Evolutionary conservation across 345 rosid species (phyloP), one percentile per base, ranked within the genome.

Genomic region (Eucalyptus caleyi): DNA sequence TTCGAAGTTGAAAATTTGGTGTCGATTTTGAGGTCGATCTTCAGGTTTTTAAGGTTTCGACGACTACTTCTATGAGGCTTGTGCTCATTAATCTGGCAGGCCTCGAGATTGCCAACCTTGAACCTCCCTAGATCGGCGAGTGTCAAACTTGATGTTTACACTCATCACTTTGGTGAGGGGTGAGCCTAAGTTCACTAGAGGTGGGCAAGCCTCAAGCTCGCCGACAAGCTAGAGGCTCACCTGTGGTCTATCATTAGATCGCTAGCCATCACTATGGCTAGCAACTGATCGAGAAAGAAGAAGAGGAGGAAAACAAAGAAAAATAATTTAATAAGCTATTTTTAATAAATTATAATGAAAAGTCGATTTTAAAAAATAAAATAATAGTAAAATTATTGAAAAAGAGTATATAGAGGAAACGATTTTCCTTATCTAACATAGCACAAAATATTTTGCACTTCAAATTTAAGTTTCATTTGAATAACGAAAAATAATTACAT

Each of bases 81-180:
- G 0, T 53, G 59, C 5, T 19, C 59, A 53, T 53, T 53, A 21
- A 21, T 53, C 5, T 21, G 0, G 59, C 26, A 53, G 8, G 0
- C 26, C 5, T 53, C 1, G 0, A 53, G 59, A 0, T 53, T 0
- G 10, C 0, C 0, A 0, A 0, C 26, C 59, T 53, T 0, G 0
- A 53, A 2, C 26, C 59, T 53, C 59, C 56, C 59, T 8, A 53
- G 59, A 53, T 21, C 2, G 0, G 11, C 11, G 0, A 53, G 59
- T 21, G 26, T 53, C 26, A 21, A 19, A 0, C 59, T 19, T 21
- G 26, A 53, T 2, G 1, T 53, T 53, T 53, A 0, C 0, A 0
- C 59, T 53, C 59, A 2, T 0, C 1, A 0, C 59, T 53, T 0
- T 53, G 0, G 56, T 0, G 10, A 53, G 59, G 0, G 0, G 1